Evolutionary conservation across 768 basidiomycete species (phyloP), one percentile per base, ranked within the genome.

Genomic region (Kwoniella europaea): DNA sequence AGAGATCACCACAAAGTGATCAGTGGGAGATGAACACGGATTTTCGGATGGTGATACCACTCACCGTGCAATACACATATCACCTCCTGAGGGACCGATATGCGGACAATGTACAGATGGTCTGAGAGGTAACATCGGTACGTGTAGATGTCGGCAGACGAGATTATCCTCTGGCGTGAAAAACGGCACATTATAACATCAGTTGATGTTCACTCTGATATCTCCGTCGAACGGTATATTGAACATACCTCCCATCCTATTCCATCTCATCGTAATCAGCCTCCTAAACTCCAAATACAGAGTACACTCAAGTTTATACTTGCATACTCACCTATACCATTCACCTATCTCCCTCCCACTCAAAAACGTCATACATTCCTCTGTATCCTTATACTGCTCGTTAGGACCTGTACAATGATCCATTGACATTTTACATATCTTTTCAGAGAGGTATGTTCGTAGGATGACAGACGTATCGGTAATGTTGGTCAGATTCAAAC

Each of bases 51-150:
- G 15, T 24, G 58, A 35, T 60, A 16, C 0, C 18, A 50, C 65
- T 55, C 20, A 67, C 65, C 65, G 65, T 6, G 35, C 9, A 44
- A 56, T 73, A 69, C 77, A 79, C 69, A 76, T 73, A 57, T 70
- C 71, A 4, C 77, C 75, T 10, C 77, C 77, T 9, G 73, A 35
- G 0, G 71, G 69, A 56, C 75, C 75, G 5, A 76, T 46, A 53
- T 74, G 70, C 3, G 73, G 62, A 63, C 77, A 79, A 53, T 76
- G 71, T 3, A 72, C 66, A 7, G 18, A 15, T 13, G 77, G 77
- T 12, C 67, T n/a, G 12, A 71, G 58, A 5, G 58, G 63, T 20
- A 79, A 15, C 73, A 79, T 74, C 9, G 70, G 59, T 9, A 65
- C 67, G 57, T 76, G 75, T 4, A 76, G 56, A 10, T 57, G 50